A percentile compares a stretch with the other conserved stretches of the same genome.
Evolutionary conservation across 345 rosid species (phyloP).

Genomic region (Physaria fendleri): DNA sequence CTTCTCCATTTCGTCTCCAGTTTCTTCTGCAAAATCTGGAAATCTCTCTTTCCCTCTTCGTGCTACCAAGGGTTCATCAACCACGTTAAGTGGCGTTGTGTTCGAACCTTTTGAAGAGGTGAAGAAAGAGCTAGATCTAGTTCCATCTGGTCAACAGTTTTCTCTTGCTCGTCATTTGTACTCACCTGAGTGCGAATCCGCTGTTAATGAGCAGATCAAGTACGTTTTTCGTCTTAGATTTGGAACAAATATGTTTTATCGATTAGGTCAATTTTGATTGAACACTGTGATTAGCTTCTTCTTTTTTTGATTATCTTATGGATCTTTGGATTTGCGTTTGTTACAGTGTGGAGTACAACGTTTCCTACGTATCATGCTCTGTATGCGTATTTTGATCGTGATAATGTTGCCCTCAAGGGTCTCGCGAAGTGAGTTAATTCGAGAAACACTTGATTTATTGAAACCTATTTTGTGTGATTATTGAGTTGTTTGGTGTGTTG

Average conservation of each 20-base stretch:
- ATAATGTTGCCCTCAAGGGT: slow-evolving; percentile 66
- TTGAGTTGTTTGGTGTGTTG: neutral
- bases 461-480: neutral
- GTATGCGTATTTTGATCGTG: slow-evolving; percentile 80
- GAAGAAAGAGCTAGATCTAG: slow-evolving; percentile 54
- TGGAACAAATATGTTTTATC: no score
- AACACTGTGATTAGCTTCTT: no score
- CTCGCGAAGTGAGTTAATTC: slow-evolving; percentile 54
- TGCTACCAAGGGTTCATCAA: slow-evolving; percentile 22
- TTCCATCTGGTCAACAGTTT: slow-evolving; percentile 39
- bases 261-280: no score
- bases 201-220: slow-evolving; percentile 83
- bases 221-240: no score
- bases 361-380: slow-evolving; percentile 72
- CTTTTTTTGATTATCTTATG: no score
- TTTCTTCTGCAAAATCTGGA: slow-evolving; percentile 10
- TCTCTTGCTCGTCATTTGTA: slow-evolving; percentile 68
- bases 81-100: slow-evolving; percentile 26
- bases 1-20: slow-evolving; percentile 14
- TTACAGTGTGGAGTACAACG: slow-evolving; percentile 74
- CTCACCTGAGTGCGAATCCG: slow-evolving; percentile 53
- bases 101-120: slow-evolving; percentile 72
- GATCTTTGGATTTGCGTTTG: neutral
- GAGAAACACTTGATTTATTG: neutral
- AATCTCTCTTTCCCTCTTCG: slow-evolving; percentile 19